Evolutionary conservation across 345 rosid genomes (phyloP), one percentile per base, ranked within the genome.

Genomic region (Angophora floribunda): DNA sequence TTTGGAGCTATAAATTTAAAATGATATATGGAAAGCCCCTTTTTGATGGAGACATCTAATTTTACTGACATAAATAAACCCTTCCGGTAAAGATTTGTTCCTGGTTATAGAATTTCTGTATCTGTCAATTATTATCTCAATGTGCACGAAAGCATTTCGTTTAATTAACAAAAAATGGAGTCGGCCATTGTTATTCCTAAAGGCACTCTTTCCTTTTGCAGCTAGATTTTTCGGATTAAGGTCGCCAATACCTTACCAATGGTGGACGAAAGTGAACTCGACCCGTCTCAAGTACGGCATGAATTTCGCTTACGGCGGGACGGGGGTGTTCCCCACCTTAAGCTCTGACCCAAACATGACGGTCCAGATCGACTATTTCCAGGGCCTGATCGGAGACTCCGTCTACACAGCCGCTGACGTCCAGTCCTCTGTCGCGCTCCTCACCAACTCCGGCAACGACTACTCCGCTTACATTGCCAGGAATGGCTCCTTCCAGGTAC

Each of bases 271-370:
- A 16, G 93, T 51, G 1, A 85, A 36, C 6, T 89, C 92, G 52
- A 90, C 92, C 51, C 90, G 87, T 24, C 49, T 93, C 85, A 86
- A 86, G 57, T 88, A 87, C 45, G 98, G 99, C 26, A 91, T 97
- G 94, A 97, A 97, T 88, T 96, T 95, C 63, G 99, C 99, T 2
- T 93, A 90, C 61, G 99, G 99, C 79, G 98, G 98, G n/a, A 95
- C 97, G 3, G 98, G 99, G 13, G 98, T 96, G 85, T 96, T 97
- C 59, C 89, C 93, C 49, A 94, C 99, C 5, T 4, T 85, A 28
- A 85, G 30, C 53, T 75, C 91, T 19, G 84, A 85, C 17, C 99
- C 99, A 30, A 95, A 97, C 90, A 96, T 96, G 99, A 95, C 96
- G 0, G 88, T 93, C 88, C 99, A 97, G 88, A 96, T 97, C 45